Base-by-base conservation (phyloP, 177 flowering plant species). In the Vitis hybrid region DNA sequence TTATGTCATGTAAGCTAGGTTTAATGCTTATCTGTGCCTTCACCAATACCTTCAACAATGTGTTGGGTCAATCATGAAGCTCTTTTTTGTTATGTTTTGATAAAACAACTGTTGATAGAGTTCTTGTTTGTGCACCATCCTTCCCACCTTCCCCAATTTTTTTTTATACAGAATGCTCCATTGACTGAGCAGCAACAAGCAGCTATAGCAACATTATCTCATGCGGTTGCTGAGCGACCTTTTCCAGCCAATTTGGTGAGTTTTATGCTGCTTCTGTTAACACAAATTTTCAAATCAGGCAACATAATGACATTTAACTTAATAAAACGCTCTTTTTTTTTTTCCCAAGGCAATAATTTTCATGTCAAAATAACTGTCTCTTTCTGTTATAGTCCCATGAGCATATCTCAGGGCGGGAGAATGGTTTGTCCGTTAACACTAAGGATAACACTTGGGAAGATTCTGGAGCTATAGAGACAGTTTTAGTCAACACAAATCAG, bases 401-500 rank as follows among this genome's bases (percentile, higher is more conserved):
- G 56, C 77, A 70, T 69, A 64, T 68, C 8, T 57, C 81, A 8
- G 85, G 82, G 20, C 89, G 76, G 72, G 90, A 84, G 16, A 86
- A 72, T 72, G 86, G 78, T 59, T 81, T 87, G 62, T 72, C 91
- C 61, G 80, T 86, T 69, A 71, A 85, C 15, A 71, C 85, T 1
- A 82, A 80, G 72, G 90, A 79, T 39, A 70, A 67, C 51, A 59
- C 74, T 61, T 69, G 76, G 51, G 89, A 80, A 66, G 86, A 84
- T 20, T 79, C 90, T 31, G 84, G 81, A 48, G 80, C 87, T 45
- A 79, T 86, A 6, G 89, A 85, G 69, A 79, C 86, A 9, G 89
- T 87, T 74, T 70, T 95, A 74, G 92, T 90, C 62, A 92, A 91
- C 71, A 89, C 97, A n/a, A 93, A 92, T 78, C 93, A 94, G 93